Base-by-base conservation (phyloP, 306 rosid genomes). In the Castanea sativa region DNA sequence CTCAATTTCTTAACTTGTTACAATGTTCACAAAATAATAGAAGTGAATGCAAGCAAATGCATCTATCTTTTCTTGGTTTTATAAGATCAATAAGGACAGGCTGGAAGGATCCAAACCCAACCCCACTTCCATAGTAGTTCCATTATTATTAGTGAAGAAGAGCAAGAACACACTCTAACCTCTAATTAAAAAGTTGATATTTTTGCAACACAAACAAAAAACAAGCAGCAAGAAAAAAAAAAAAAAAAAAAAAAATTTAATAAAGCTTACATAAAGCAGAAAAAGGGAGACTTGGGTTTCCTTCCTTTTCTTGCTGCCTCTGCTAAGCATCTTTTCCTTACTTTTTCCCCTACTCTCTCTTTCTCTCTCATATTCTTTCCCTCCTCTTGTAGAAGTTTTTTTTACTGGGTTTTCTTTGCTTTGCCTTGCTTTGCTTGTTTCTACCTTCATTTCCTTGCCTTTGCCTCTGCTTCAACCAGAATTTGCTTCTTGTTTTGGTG, bases 321-420 rank as follows among this genome's bases (percentile, higher is more conserved):
- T 88, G 92, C 92, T 72, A 90, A 90, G 97, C 91, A 90, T 92
- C 97, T 90, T 93, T 83, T 78, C 84, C 79, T 86, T 83, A 70
- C 94, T 88, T 88, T 86, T 82, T 68, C 69, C 76, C 79, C 73
- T 77, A 71, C 73, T 83, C 30, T 69, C 63, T 32, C 69, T 70
- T 57, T 68, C 5, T 70, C 19, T 38, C 58, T 71, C 85, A 53
- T 69, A 71, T 85, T 80, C 83, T 76, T 72, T 74, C 83, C 78
- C 83, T 81, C 76, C 80, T 49, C 49, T 84, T 78, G 74, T 60
- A 61, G 52, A 53, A 65, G 69, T 76, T 79, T 81, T 71, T 79
- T 70, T 81, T 71, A 74, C 65, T 25, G 33, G 77, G 81, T 82
- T 78, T 80, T 52, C 68, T 81, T 78, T 41, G 11, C 76, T 75